Conservation (phyloP, 1,284 basidiomycete genomes). For the Moniliophthora roreri region DNA sequence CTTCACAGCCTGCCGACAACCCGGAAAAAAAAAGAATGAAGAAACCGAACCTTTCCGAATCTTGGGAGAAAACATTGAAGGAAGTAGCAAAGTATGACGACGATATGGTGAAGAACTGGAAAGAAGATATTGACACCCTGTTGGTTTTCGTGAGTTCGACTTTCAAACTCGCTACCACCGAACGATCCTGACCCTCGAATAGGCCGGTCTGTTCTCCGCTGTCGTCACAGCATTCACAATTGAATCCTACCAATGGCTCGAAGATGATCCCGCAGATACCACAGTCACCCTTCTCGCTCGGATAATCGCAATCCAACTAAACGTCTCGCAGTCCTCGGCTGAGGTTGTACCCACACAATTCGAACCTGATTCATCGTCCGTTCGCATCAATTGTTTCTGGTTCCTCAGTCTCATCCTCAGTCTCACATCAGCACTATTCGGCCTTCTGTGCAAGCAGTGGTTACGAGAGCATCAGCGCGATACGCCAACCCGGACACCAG, state of each 20-base stretch:
- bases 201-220: slow-evolving; percentile 22
- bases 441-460: slow-evolving; percentile 15
- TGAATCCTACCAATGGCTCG: slow-evolving; percentile 18
- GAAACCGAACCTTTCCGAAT: background rate
- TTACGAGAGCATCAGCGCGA: slow-evolving; percentile 7
- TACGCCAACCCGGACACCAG: background rate
- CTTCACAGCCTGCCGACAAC: too few species aligned
- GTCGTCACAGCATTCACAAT: slow-evolving; percentile 20
- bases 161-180: too few species aligned
- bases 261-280: slow-evolving; percentile 8
- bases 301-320: slow-evolving; percentile 2
- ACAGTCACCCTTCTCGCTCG: slow-evolving; percentile 13
- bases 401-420: slow-evolving; percentile 12
- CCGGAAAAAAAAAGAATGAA: too few species aligned
- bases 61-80: slow-evolving; percentile 6
- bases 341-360: background rate
- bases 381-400: slow-evolving; percentile 12
- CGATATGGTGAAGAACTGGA: slow-evolving; percentile 6
- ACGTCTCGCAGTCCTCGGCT: background rate
- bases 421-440: slow-evolving; percentile 5
- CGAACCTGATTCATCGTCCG: background rate
- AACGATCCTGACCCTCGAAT: background rate
- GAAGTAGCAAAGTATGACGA: slow-evolving; percentile 6
- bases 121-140: slow-evolving; percentile 11
- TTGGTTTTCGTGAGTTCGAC: slow-evolving; percentile 6